These are phyloP conservation scores for Acanthamoeba triangularis DNA, from an alignment of 208 protist genomes.

Conservation along the genomic window DNA sequence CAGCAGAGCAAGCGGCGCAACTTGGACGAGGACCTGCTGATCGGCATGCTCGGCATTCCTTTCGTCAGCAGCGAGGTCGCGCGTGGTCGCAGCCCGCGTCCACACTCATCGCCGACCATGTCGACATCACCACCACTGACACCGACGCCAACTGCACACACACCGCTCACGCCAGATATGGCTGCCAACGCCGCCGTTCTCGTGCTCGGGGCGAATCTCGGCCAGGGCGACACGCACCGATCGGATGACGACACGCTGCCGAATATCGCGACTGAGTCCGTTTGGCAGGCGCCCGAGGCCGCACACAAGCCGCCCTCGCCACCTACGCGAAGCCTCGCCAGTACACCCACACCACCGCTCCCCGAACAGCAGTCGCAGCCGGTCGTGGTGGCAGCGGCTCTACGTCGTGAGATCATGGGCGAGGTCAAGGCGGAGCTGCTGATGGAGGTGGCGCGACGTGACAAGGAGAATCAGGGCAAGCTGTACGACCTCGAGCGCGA, in stretches of 20 bases:
- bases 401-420: not conserved
- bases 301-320: no score
- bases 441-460: not conserved
- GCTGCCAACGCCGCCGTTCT: not conserved
- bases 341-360: not conserved
- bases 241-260: not conserved
- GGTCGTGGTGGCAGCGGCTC: not conserved
- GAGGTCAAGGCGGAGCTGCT: slow-evolving; percentile 6
- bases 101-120: not conserved
- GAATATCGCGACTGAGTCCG: not conserved
- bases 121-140: not conserved
- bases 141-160: not conserved
- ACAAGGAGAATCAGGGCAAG: not conserved
- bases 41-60: not conserved
- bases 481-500: not conserved
- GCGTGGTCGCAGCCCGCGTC: no score
- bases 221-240: not conserved
- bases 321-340: no score
- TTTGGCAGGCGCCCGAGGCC: not conserved
- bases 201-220: not conserved
- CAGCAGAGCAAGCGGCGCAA: not conserved
- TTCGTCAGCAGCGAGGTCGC: not conserved
- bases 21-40: not conserved
- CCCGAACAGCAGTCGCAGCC: not conserved
- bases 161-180: not conserved